These are phyloP conservation scores for Senecio squalidus DNA, from an alignment of 140 eudicot species.

Conservation along the genomic window DNA sequence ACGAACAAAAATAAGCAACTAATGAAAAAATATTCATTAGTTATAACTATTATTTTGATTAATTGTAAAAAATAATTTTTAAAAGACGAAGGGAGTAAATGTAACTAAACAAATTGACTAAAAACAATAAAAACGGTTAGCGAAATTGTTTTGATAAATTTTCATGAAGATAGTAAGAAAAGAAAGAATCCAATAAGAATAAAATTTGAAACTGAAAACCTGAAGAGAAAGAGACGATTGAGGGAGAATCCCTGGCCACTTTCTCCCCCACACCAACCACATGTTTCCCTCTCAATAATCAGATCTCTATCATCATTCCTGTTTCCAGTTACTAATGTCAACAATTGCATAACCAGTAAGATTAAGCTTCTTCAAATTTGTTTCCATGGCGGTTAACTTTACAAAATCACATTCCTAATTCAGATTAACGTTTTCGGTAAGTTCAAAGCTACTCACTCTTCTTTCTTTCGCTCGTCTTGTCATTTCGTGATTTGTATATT, in stretches of 20 bases:
- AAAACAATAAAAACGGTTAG: no score
- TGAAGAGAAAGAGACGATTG: slow-evolving; percentile 20
- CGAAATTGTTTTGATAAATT: no score
- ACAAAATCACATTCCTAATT: slow-evolving; percentile 9
- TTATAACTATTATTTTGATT: no score
- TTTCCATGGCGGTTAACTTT: no score
- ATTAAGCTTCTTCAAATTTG: slow-evolving; percentile 15
- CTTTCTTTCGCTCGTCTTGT: slow-evolving; percentile 38
- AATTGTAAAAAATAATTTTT: no score
- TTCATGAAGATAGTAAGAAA: no score
- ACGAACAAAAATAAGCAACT: no score
- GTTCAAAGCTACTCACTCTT: slow-evolving; percentile 37
- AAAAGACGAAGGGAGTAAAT: no score
- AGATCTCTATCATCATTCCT: slow-evolving; percentile 5
- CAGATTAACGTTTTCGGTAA: slow-evolving; percentile 14
- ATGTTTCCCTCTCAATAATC: background rate
- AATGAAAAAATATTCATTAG: no score
- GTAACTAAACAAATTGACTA: no score
- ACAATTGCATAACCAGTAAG: background rate
- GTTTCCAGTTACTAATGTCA: slow-evolving; percentile 8
- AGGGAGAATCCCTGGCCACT: slow-evolving; percentile 14
- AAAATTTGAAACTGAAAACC: slow-evolving; percentile 3
- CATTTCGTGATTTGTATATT: slow-evolving; percentile 23
- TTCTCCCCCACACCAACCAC: slow-evolving; percentile 30
- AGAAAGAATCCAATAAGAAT: slow-evolving; percentile 11